Base-by-base conservation (phyloP, 2,329 filamentous ascomycete species). In the Aspergillus glaucus region DNA sequence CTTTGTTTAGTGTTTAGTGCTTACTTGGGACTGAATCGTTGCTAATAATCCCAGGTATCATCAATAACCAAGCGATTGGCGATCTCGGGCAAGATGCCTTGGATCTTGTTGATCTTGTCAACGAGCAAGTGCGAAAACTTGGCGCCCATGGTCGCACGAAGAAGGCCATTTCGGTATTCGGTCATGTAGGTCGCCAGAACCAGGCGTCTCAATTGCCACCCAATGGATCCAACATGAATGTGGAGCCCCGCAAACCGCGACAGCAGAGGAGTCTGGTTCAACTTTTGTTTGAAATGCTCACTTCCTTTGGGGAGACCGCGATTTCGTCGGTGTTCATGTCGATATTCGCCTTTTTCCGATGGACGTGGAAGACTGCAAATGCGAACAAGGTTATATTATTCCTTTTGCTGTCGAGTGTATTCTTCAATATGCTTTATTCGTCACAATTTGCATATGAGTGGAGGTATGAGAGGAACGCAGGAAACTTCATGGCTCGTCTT, bases 381-480 rank as follows among this genome's bases (percentile, higher is more conserved):
- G 86, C 88, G 8, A 83, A 97, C 64, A 80, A 84, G 37, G 64
- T 95, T 17, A 80, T 97, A 4, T 70, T 97, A 26, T 62, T 76
- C 2, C 65, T 92, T 12, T 75, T 97, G 15, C 73, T 76, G 0
- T 59, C 86, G 26, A 96, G 90, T 62, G 68, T 82, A 10, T 61
- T 88, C 9, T 78, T 82, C 44, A 97, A 97, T 62, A 69, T 86
- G 19, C 78, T 90, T 56, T 82, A 91, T 62, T 84, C 87, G 0
- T 87, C 86, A 10, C 81, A 84, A 53, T 84, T 88, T 62, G 80
- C 81, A 6, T 82, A 84, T 59, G 76, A 79, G 2, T 97, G 90
- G 90, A 95, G 88, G 86, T 78, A 81, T 42, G 92, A 97, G 70
- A 81, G 89, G 49, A 85, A 81, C 51, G 89, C 91, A 1, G 80